Base-by-base conservation (phyloP, 1,284 basidiomycete genomes). In the Tilletiopsis washingtonensis region DNA sequence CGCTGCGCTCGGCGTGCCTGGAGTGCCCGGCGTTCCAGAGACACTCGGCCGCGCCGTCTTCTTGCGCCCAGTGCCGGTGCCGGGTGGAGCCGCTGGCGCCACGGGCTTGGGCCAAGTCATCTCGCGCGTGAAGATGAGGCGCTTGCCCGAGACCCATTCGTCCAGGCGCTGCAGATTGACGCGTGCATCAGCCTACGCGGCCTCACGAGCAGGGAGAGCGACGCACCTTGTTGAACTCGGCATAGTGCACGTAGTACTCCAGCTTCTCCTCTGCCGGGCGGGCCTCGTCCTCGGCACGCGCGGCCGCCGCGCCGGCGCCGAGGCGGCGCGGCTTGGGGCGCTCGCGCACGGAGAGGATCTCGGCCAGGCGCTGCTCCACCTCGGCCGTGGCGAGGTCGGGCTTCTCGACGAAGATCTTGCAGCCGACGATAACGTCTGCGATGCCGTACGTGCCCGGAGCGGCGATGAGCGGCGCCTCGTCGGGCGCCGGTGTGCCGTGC, bases 141-240 rank as follows among this genome's bases (percentile, higher is more conserved):
- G 82, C 3, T 86, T 84, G 15, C 87, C 88, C 23, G 84, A 78
- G n/a, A 99, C 86, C 94, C 94, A 99, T 60, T 96, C 94, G 74
- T 99, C 94, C 45, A 98, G 80, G 67, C 94, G 90, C 12, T n/a
- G n/a, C n/a, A n/a, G n/a, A n/a, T n/a, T n/a, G n/a, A n/a, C n/a
- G n/a, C n/a, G n/a, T n/a, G n/a, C n/a, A n/a, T n/a, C n/a, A n/a
- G n/a, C n/a, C n/a, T n/a, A n/a, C n/a, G n/a, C n/a, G n/a, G n/a
- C n/a, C n/a, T n/a, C n/a, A 65, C 59, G 34, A 67, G 63, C 50
- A 59, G 61, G 40, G 64, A 64, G 15, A 59, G 45, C 40, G 40
- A n/a, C n/a, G n/a, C n/a, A n/a, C n/a, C n/a, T 96, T 94, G 79
- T 96, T 97, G 80, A 94, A 96, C 64, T 88, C 83, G 68, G 93